Percentiles rank a stretch among this genome's conserved stretches.
Evolutionary conservation across 768 basidiomycete species (phyloP).

Genomic region (Kwoniella sp.): DNA sequence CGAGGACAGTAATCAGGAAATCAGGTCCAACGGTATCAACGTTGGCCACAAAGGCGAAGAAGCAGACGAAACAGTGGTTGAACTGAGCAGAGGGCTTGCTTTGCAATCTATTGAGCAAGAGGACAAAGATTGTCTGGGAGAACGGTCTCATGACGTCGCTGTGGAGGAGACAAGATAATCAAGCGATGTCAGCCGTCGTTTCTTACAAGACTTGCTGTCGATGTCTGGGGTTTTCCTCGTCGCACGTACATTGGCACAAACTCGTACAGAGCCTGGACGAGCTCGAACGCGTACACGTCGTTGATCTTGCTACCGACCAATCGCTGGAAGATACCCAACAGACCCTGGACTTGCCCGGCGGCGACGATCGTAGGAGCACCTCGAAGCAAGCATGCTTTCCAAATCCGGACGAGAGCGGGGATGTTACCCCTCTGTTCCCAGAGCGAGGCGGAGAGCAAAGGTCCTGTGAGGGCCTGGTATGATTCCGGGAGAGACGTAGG

Average conservation of each 20-base stretch:
- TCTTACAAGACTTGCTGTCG: neutral
- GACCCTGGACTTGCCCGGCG: constrained; percentile 70
- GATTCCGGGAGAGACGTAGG: constrained; percentile 66
- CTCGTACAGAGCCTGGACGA: constrained; percentile 75
- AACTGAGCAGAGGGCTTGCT: constrained; percentile 86
- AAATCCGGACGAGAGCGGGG: constrained; percentile 84
- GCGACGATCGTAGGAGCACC: constrained; percentile 71
- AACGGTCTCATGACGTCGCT: constrained; percentile 72
- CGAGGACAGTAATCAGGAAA: constrained; percentile 73
- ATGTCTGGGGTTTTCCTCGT: too few relatives aligned
- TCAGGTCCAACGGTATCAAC: constrained; percentile 77
- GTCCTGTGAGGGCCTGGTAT: constrained; percentile 77
- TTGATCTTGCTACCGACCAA: constrained; percentile 82
- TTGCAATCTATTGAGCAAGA: constrained; percentile 82
- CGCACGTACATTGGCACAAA: constrained; percentile 77
- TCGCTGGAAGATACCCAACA: constrained; percentile 89
- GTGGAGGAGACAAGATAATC: constrained; percentile 9
- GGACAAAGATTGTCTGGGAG: constrained; percentile 70
- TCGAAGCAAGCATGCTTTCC: constrained; percentile 77
- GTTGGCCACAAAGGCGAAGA: constrained; percentile 75
- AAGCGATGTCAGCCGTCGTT: neutral
- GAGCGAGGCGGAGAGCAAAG: constrained; percentile 77
- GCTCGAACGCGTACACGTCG: constrained; percentile 87
- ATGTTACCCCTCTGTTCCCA: constrained; percentile 96
- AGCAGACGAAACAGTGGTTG: constrained; percentile 76